Base-by-base conservation (phyloP, 2,329 filamentous ascomycete species). In the Arthroderma sp. region DNA sequence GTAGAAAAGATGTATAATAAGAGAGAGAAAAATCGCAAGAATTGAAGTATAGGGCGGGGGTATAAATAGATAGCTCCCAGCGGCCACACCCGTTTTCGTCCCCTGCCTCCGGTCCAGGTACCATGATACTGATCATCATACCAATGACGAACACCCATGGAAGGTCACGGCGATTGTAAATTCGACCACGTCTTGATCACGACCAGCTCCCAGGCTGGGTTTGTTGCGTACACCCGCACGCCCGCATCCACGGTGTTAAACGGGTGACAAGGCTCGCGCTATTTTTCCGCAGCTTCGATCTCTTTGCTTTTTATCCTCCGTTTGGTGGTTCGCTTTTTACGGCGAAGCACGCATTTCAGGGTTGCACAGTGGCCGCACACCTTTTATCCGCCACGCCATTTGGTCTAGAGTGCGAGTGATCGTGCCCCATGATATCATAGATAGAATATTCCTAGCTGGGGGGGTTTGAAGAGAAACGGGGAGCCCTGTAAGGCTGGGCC, bases 81-180 rank as follows among this genome's bases (percentile, higher is more conserved):
- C 25, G 28, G 15, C 25, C 39, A 33, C n/a, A 51, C 28, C 47
- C 25, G 13, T 51, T 51, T 51, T 19, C 25, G 2, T 31, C 9
- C 17, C 33, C n/a, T 13, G 47, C 15, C 25, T 33, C 44, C 25
- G 47, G 25, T 8, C 47, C 47, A 51, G 47, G 47, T 51, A 51
- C 47, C 47, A 51, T 51, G 47, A 51, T 51, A 51, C 28, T 51
- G 47, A 51, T 51, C 47, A 51, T 51, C 25, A 51, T 51, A 51
- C 47, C 47, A 51, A 33, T 51, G 25, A 51, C 47, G 25, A 51
- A n/a, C 25, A 51, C 47, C 47, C 47, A 33, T 51, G 47, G 47
- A 13, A 51, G 47, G 47, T 51, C 47, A 51, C 47, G 47, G n/a
- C 47, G 25, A 51, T 19, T 31, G 47, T 8, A 51, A 33, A n/a